These are phyloP conservation scores for Ogataea pini DNA, from an alignment of 805 yeast species.

Conservation along the genomic window DNA sequence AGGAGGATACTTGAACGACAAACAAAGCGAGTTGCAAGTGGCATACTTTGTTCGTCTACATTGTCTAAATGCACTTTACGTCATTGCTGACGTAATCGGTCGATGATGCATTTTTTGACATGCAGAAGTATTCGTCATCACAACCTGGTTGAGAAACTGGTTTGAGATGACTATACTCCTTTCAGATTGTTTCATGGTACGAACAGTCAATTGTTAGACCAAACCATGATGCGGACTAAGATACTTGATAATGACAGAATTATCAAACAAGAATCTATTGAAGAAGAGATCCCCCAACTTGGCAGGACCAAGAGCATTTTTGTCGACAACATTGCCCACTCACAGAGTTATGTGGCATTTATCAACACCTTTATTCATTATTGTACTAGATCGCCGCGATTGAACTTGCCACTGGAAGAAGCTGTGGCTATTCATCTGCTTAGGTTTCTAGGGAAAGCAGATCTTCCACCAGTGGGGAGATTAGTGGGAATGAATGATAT, in stretches of 20 bases:
- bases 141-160: not conserved
- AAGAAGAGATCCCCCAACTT: not conserved
- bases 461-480: not conserved
- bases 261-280: conserved; percentile 1
- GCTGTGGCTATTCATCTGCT: conserved; percentile 12
- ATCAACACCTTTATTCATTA: not conserved
- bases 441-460: conserved; percentile 11
- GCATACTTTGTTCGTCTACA: not conserved
- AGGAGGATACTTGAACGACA: conserved; percentile 11
- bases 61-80: no score
- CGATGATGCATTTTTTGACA: conserved; percentile 14
- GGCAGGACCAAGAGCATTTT: not conserved
- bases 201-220: not conserved
- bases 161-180: no score
- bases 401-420: conserved; percentile 3
- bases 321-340: not conserved
- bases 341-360: not conserved
- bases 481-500: not conserved
- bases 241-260: not conserved
- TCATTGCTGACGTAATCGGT: not conserved
- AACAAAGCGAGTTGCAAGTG: no score
- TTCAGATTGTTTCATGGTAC: no score
- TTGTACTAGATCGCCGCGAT: not conserved
- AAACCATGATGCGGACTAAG: not conserved
- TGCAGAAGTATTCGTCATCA: not conserved